Evolutionary conservation across 2,329 filamentous ascomycete genomes (phyloP), one percentile per base, ranked within the genome.

Genomic region (Epichloe festucae): DNA sequence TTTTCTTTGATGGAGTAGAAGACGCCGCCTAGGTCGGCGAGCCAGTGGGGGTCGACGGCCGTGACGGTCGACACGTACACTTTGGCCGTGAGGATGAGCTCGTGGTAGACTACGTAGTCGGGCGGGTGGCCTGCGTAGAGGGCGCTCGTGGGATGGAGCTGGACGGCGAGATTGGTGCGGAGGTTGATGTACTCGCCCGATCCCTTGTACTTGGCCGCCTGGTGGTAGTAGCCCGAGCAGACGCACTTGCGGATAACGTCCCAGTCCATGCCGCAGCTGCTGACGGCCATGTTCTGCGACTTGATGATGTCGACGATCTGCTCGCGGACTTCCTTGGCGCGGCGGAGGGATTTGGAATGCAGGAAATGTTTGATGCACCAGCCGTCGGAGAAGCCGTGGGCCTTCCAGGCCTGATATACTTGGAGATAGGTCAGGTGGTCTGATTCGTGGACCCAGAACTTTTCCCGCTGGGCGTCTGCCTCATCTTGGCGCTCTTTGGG

Each of bases 1-100:
- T 98, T 98, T 70, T 97, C 91, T 70, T 95, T 96, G 63, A 98
- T 79, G 1, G 86, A 93, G 68, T 97, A 98, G 67, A 98, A 98
- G 0, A 98, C 93, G 2, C 90, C 93, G 36, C 94, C 93, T 5
- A 98, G 75, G 65, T 98, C 93, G 6, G 93, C 93, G 41, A 98
- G 79, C 93, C 93, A 98, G 65, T 94, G 89, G 49, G 91, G 91
- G 65, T 98, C 93, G 1, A 98, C 93, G 1, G 89, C 82, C 4
- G 93, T 98, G 10, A 98, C 93, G 4, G 89, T 95, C 3, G 88
- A 94, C 82, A 98, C 96, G 72, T 97, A 98, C 65, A 97, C 93
- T 65, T 95, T 96, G 52, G 84, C 88, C 0, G 93, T 98, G 54
- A 98, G 80, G 60, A 98, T 95, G 53, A 98, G 79, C 68, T 98